A percentile compares a stretch with the other conserved stretches of the same genome.
These are phyloP conservation scores for Colletotrichum cordylinicola DNA, from an alignment of 2,329 filamentous ascomycete species.

Conservation along the genomic window DNA sequence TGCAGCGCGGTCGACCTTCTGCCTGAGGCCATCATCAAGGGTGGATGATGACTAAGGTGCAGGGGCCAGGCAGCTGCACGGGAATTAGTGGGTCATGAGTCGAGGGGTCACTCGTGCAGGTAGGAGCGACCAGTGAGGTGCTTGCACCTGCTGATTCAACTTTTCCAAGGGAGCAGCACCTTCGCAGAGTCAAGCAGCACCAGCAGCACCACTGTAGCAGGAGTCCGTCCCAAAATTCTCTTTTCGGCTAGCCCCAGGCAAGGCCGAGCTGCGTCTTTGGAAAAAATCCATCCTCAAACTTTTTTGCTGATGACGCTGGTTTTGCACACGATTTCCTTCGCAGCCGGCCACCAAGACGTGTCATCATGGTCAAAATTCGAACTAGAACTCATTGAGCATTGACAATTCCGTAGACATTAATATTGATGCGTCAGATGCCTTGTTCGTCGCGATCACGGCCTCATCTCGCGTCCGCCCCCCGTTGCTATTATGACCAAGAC, in stretches of 20 bases:
- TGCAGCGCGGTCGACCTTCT: neutral
- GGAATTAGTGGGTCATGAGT: neutral
- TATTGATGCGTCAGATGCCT: constrained; percentile 64
- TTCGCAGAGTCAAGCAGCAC: neutral
- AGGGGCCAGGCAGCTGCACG: neutral
- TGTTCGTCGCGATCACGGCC: constrained; percentile 60
- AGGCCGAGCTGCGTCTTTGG: constrained; percentile 18
- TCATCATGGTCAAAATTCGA: constrained; percentile 62
- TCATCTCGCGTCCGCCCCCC: constrained; percentile 38
- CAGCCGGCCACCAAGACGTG: constrained; percentile 51
- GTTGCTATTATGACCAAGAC: constrained; percentile 63
- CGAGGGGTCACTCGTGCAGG: neutral
- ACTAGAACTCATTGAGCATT: constrained; percentile 48
- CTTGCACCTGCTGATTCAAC: neutral
- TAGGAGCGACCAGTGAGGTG: neutral
- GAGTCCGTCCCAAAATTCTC: neutral
- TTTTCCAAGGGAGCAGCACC: neutral
- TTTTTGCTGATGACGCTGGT: constrained; percentile 56
- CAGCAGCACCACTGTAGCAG: neutral
- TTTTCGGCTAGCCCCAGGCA: constrained; percentile 20
- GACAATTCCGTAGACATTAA: constrained; percentile 59
- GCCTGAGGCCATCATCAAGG: constrained; percentile 38
- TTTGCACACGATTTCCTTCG: constrained; percentile 49
- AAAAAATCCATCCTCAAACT: constrained; percentile 37
- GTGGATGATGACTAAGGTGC: neutral